Base-by-base conservation (phyloP, 352 stramenopile species). In the Globisporangium takayamanum region DNA sequence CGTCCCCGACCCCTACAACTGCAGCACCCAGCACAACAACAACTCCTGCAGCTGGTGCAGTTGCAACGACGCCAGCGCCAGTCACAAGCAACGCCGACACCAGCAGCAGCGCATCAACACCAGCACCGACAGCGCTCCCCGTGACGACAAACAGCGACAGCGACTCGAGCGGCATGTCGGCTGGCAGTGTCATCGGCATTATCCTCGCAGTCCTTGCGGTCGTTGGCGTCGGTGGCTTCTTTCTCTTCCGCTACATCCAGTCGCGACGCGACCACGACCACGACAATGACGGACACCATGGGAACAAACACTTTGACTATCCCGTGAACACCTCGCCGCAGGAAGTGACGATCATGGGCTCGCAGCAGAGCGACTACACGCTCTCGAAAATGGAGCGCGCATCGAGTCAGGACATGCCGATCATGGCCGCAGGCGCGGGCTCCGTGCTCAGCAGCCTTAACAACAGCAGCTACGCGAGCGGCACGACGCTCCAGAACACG, bases 191-290 rank as follows among this genome's bases (percentile, higher is more conserved):
- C 26, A 56, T 87, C 28, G 68, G 63, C 15, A 80, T 84, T 53
- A 69, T 87, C 59, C 53, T 72, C 14, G 70, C 58, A 5, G 69
- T 82, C 30, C 55, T 83, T 16, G 65, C 72, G 1, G 56, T 78
- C 8, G 18, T 75, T 20, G 72, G 62, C 2, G 42, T 70, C 55
- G 66, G 42, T 0, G 76, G 66, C 22, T 82, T 77, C 58, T 69
- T 84, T 36, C 51, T 66, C 30, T 77, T 78, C 39, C 70, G 68
- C 50, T 63, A 63, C 52, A 52, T 73, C 52, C 53, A 51, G 16
- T 30, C 57, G 25, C 28, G 18, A 6, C 44, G 46, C 42, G 62
- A 78, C 25, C 42, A 28, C 0, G 49, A 72, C n/a, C 44, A 50
- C 42, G 62, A 78, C 28, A 39, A 28, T 0, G 49, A 72, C 44